These are phyloP conservation scores for Lepidopterella palustris DNA, from an alignment of 495 filamentous ascomycete genomes.

Conservation along the genomic window DNA sequence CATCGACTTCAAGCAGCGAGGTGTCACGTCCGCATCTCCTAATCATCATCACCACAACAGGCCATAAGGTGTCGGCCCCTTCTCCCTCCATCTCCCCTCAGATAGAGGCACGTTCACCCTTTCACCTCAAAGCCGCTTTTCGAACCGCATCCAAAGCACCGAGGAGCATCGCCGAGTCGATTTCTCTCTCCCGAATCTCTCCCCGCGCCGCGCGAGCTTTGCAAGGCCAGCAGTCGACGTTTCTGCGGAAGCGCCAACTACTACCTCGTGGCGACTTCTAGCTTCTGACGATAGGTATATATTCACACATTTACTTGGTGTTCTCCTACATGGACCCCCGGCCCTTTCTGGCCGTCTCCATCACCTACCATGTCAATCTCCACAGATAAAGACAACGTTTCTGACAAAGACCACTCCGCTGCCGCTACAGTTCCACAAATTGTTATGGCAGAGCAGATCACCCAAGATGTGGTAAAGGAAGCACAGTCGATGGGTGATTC, in stretches of 20 bases:
- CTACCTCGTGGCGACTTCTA: slow-evolving; percentile 47
- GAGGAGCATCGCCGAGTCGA: slow-evolving; percentile 4
- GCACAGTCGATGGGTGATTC: slow-evolving; percentile 65
- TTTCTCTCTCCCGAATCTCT: slow-evolving; percentile 13
- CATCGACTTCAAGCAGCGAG: not conserved
- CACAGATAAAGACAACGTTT: slow-evolving; percentile 19
- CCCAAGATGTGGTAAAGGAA: slow-evolving; percentile 74
- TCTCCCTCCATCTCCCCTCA: slow-evolving; percentile 16
- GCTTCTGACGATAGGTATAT: slow-evolving; percentile 49
- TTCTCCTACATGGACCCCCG: not conserved
- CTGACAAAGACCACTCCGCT: slow-evolving; percentile 28
- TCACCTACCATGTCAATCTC: slow-evolving; percentile 20
- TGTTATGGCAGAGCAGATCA: slow-evolving; percentile 77
- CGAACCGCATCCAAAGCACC: slow-evolving; percentile 12
- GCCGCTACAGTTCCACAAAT: slow-evolving; percentile 50
- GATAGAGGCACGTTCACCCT: not conserved
- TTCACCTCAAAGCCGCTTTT: not conserved
- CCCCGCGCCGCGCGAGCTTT: slow-evolving; percentile 19
- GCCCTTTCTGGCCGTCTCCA: slow-evolving; percentile 23
- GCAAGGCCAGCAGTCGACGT: slow-evolving; percentile 23
- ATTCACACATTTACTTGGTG: slow-evolving; percentile 20
- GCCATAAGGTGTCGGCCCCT: slow-evolving; percentile 17
- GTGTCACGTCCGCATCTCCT: slow-evolving; percentile 12
- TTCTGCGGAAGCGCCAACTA: slow-evolving; percentile 41
- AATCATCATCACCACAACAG: slow-evolving; percentile 16